Evolutionary conservation across 2,329 filamentous ascomycete species (phyloP), one percentile per base, ranked within the genome.

Genomic region (Aspergillus neoniger): DNA sequence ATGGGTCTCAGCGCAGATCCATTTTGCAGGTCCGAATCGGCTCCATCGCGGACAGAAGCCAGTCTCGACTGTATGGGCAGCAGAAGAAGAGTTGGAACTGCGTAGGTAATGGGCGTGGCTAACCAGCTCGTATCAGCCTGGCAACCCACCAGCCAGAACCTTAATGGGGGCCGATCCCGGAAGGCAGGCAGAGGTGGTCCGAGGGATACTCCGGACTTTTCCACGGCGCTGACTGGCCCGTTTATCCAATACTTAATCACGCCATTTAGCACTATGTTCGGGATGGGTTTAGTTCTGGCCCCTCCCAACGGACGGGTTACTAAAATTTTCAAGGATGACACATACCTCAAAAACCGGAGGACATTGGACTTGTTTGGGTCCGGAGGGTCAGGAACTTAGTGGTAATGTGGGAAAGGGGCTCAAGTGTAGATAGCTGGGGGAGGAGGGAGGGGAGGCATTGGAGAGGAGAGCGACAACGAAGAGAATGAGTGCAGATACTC

Each of bases 91-190:
- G 3, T 25, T 28, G 25, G 47, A 17, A 30, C 41, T 44, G 41
- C 17, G 47, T 50, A 50, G 41, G 47, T 50, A 50, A 50, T 50
- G 23, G 25, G 47, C n/a, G 47, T 50, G 47, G 47, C 47, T 50
- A 50, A 50, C 41, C 47, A 30, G 47, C 47, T 30, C 44, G 44
- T 49, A 49, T 49, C 44, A 49, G 44, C 14, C 14, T 49, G 15
- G 21, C 44, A 49, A 36, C 15, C 25, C 25, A 25, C 17, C 23
- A 39, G 23, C 52, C 52, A 25, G 39, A 43, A 28, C n/a, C 41
- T 57, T 50, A n/a, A 30, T 30, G 50, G 25, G 49, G 51, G 58
- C 58, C 58, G 58, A 59, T 59, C 58, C 52, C 58, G 58, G 52
- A 55, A 21, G 17, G 41, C 30, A 43, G 43, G 30, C 47, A 50